phyloP scores from a whole-genome alignment of 495 filamentous ascomycete species.

The Hyaloscypha bicolor region DNA sequence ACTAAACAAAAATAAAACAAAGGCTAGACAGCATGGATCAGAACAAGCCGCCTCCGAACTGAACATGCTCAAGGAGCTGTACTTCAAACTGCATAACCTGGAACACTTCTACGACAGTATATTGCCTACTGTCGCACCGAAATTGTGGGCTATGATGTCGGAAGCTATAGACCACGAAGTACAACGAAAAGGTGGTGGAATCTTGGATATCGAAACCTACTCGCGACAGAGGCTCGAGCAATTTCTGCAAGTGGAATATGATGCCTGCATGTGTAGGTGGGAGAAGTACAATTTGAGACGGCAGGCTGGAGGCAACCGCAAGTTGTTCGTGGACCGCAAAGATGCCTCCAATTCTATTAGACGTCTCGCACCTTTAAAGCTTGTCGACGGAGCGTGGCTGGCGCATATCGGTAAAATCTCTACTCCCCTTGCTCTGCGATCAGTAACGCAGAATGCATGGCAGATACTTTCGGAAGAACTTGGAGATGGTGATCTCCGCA shows the following conservation, averaged over 20 bases:
- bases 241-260: background rate
- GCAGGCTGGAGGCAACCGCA: background rate
- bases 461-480: slow-evolving; percentile 4
- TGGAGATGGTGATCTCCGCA: slow-evolving; percentile 3
- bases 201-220: background rate
- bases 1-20: no score
- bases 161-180: background rate
- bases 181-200: background rate
- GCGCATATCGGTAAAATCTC: background rate
- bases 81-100: slow-evolving; percentile 3
- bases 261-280: background rate
- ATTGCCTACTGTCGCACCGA: background rate
- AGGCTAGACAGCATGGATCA: no score
- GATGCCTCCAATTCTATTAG: background rate
- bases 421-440: background rate
- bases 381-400: slow-evolving; percentile 2
- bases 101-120: background rate
- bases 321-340: background rate
- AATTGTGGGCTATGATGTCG: background rate
- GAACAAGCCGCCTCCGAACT: no score
- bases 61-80: background rate
- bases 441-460: background rate
- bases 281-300: background rate
- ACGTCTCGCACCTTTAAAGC: background rate
- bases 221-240: background rate